Conservation (phyloP, 164 flowering plant genomes). For the Sextonia rubra region DNA sequence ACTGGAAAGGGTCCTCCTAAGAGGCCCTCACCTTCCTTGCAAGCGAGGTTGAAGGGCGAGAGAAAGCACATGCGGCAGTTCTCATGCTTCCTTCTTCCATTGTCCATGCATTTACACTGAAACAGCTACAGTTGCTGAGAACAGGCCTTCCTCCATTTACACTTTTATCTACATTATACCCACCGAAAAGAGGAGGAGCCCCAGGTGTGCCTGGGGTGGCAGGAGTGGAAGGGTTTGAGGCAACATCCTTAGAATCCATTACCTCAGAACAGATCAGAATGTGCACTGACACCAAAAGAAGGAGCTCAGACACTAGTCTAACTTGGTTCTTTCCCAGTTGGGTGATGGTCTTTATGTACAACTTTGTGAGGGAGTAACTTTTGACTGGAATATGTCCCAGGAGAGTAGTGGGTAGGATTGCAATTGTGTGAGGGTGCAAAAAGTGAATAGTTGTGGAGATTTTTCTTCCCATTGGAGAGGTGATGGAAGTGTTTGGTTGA, state of each 20-base stretch:
- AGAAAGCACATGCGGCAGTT: slow-evolving; percentile 35
- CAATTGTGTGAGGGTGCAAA: background rate
- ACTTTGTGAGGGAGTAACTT: background rate
- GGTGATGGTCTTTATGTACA: slow-evolving; percentile 3
- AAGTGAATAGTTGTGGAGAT: background rate
- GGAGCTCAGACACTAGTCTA: background rate
- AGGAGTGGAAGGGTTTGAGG: slow-evolving; percentile 54
- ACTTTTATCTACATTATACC: slow-evolving; percentile 29
- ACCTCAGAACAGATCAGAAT: background rate
- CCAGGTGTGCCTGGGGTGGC: slow-evolving; percentile 61
- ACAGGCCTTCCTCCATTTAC: slow-evolving; percentile 27
- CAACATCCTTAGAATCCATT: slow-evolving; percentile 36
- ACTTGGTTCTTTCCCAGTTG: background rate
- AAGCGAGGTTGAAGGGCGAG: slow-evolving; percentile 46
- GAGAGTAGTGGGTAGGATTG: slow-evolving; percentile 11
- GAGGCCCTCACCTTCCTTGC: slow-evolving; percentile 47
- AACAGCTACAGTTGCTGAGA: slow-evolving; percentile 50
- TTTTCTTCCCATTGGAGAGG: background rate
- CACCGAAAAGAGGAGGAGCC: slow-evolving; percentile 62
- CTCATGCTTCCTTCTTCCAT: slow-evolving; percentile 51
- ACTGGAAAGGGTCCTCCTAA: background rate
- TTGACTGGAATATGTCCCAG: background rate
- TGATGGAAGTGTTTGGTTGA: slow-evolving; percentile 6
- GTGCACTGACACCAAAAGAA: no score
- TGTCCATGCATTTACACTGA: slow-evolving; percentile 44